A percentile compares a stretch with the other conserved stretches of the same genome.
These are phyloP conservation scores for Capronia epimyces DNA, from an alignment of 2,329 filamentous ascomycete genomes.

Conservation along the genomic window DNA sequence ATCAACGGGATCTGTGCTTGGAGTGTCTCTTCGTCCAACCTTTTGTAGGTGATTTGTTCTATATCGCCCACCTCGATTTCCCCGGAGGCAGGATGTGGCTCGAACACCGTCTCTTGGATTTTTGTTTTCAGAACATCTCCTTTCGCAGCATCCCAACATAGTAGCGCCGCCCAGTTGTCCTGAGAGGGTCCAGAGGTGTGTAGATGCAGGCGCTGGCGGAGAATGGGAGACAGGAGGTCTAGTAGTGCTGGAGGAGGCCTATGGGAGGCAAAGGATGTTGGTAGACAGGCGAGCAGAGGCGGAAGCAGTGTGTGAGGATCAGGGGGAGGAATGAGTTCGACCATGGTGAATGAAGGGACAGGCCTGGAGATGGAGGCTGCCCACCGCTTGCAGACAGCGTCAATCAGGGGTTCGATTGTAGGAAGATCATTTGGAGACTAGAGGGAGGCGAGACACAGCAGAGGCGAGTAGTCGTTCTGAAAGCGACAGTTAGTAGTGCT, in stretches of 20 bases:
- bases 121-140: slow-evolving; percentile 50
- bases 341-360: slow-evolving; percentile 35
- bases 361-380: neutral
- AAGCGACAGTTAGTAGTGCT: neutral
- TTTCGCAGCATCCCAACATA: slow-evolving; percentile 54
- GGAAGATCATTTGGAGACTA: neutral
- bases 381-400: neutral
- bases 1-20: slow-evolving; percentile 50
- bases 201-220: slow-evolving; percentile 57
- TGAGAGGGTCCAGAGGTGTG: slow-evolving; percentile 44
- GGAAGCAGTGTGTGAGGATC: slow-evolving; percentile 54
- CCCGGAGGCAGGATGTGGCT: slow-evolving; percentile 60
- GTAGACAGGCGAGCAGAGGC: slow-evolving; percentile 59
- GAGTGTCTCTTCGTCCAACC: slow-evolving; percentile 58
- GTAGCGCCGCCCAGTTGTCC: slow-evolving; percentile 54
- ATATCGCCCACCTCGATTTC: slow-evolving; percentile 59
- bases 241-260: slow-evolving; percentile 57
- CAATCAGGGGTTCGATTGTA: neutral
- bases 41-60: slow-evolving; percentile 51
- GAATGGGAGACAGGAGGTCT: slow-evolving; percentile 57
- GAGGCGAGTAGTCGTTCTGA: neutral
- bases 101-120: slow-evolving; percentile 52
- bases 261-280: slow-evolving; percentile 55
- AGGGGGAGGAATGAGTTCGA: slow-evolving; percentile 51
- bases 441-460: neutral